These are phyloP conservation scores for Pistacia atlantica DNA, from an alignment of 345 rosid species.

Conservation along the genomic window DNA sequence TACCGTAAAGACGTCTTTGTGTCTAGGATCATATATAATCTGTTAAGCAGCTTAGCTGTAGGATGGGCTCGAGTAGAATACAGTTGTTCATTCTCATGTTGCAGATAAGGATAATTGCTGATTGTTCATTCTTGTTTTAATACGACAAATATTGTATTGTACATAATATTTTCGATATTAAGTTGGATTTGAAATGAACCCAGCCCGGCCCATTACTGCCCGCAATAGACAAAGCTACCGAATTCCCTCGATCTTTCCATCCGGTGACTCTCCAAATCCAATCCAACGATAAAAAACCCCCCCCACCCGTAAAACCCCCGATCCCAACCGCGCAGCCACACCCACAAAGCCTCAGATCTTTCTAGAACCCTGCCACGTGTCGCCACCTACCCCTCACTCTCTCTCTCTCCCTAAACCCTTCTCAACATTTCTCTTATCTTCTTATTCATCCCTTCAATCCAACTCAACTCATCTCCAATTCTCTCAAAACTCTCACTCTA, in stretches of 20 bases:
- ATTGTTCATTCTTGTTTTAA: no score
- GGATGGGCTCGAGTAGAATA: no score
- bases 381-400: constrained; percentile 38
- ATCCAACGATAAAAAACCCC: constrained; percentile 9
- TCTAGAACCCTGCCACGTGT: constrained; percentile 49
- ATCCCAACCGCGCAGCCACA: background rate
- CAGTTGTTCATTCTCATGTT: no score
- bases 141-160: no score
- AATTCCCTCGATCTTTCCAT: constrained; percentile 23
- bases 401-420: constrained; percentile 30
- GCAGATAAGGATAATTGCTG: no score
- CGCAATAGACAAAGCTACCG: background rate
- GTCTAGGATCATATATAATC: no score
- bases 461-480: background rate
- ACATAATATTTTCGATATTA: no score
- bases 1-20: no score
- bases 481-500: background rate
- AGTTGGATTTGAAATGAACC: no score
- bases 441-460: background rate
- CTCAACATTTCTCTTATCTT: constrained; percentile 22
- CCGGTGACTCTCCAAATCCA: background rate
- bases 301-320: background rate
- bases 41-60: no score
- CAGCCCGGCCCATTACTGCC: background rate
- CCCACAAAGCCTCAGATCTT: constrained; percentile 12